These are phyloP conservation scores for Pleurotus salmoneostramineus DNA, from an alignment of 768 basidiomycete genomes.

Conservation along the genomic window DNA sequence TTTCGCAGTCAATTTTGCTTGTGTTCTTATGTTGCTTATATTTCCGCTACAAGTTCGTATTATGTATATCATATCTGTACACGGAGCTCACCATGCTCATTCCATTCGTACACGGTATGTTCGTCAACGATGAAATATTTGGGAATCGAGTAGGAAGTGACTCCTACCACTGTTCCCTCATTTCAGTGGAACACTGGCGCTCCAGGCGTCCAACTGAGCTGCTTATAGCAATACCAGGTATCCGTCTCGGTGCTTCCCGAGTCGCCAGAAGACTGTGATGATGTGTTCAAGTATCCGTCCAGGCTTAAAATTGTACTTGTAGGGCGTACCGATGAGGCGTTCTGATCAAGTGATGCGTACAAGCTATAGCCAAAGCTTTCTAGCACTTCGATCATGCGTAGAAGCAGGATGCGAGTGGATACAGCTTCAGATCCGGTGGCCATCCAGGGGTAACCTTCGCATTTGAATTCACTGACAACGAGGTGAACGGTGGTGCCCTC, in stretches of 20 bases:
- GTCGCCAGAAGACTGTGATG: too few species aligned
- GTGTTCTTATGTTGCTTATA: too few species aligned
- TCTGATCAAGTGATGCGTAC: conserved; percentile 7
- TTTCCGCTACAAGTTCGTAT: too few species aligned
- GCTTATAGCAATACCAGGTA: neutral
- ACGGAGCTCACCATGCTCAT: too few species aligned
- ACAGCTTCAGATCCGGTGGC: neutral
- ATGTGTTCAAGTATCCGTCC: too few species aligned
- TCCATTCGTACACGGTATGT: too few species aligned
- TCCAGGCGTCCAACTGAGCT: neutral
- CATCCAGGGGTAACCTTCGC: conserved; percentile 1
- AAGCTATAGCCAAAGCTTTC: conserved; percentile 5
- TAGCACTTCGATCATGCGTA: conserved; percentile 3
- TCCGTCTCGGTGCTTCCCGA: neutral
- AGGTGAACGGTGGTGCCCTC: neutral
- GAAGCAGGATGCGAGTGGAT: neutral
- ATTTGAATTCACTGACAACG: conserved; percentile 3
- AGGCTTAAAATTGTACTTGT: too few species aligned
- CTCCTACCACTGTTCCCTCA: too few species aligned
- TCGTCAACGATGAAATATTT: too few species aligned
- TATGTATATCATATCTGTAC: too few species aligned
- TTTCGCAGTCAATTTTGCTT: too few species aligned
- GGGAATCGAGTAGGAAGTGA: too few species aligned
- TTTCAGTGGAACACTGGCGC: neutral
- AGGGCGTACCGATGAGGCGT: neutral